Evolutionary conservation across 208 protist species (phyloP), one percentile per base, ranked within the genome.

Genomic region (Trypanosoma platydactyli): DNA sequence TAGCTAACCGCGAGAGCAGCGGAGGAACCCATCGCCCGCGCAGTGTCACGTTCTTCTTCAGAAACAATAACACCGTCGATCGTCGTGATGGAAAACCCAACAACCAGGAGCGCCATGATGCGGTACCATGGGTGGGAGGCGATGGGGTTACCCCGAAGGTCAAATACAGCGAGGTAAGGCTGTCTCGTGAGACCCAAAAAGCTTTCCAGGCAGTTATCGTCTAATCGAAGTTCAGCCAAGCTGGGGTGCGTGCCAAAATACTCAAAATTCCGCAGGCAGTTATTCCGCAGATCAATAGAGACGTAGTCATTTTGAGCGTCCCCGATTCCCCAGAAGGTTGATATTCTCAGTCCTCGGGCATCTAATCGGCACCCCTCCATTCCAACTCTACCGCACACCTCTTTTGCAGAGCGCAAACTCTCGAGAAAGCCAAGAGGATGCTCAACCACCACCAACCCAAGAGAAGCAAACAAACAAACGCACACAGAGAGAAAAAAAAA

Each of bases 211-310:
- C 35, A 40, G 45, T 93, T 95, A 50, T 77, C 65, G 51, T 81
- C 64, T 38, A 93, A 55, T 25, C 84, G 53, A 13, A 91, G 51
- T 59, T 86, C 76, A 49, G 74, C 61, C 2, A 95, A 64, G 55
- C 80, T 83, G 18, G 83, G 76, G 64, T 93, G 89, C 20, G 84
- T 92, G 25, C 86, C 84, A 52, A 95, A 92, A 63, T 80, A 53
- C 22, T 89, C 78, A 64, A 93, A 91, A 22, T 52, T 77, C 1
- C 25, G 20, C 3, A 95, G 50, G 9, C 49, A 27, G 64, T 95
- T 95, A 46, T 75, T 62, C 42, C 69, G 54, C 38, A 95, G 22
- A 41, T 93, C 79, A 29, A 95, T 83, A 5, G 68, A 25, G 18
- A 92, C 65, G 66, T 91, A 88, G 45, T 86, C n/a, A 61, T 42